These are phyloP conservation scores for Candida methanosorbosa DNA, from an alignment of 805 yeast genomes.

Conservation along the genomic window DNA sequence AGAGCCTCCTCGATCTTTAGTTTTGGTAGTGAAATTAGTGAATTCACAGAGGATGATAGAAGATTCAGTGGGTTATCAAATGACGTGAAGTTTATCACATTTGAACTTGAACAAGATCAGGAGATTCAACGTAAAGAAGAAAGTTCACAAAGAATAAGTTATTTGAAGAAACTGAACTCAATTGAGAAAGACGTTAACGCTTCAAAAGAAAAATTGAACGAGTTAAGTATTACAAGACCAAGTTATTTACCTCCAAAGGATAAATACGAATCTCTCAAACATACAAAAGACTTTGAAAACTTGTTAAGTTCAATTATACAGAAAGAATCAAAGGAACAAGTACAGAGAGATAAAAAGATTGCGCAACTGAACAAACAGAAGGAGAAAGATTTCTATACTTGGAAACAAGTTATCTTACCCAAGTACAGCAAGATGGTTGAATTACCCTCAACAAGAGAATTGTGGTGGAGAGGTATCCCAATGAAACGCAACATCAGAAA, in stretches of 20 bases:
- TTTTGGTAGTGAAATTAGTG: constrained; percentile 13
- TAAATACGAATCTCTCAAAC: constrained; percentile 41
- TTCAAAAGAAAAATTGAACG: constrained; percentile 11
- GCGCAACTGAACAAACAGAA: constrained; percentile 25
- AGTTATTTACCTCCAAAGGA: constrained; percentile 60
- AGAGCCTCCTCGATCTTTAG: constrained; percentile 40
- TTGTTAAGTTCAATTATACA: constrained; percentile 33
- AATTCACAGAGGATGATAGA: constrained; percentile 14
- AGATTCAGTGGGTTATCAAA: constrained; percentile 17
- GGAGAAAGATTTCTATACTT: constrained; percentile 28
- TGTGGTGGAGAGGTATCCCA: constrained; percentile 59
- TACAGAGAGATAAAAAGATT: constrained; percentile 22
- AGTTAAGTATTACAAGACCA: constrained; percentile 49
- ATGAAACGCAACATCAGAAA: constrained; percentile 28
- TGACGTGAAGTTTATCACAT: constrained; percentile 27
- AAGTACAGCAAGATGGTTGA: constrained; percentile 25
- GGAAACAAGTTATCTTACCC: constrained; percentile 33
- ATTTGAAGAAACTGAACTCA: constrained; percentile 4
- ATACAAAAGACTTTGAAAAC: constrained; percentile 41
- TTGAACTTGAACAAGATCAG: constrained; percentile 21
- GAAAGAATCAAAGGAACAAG: constrained; percentile 27
- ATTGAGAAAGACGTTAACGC: neutral
- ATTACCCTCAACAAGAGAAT: constrained; percentile 34
- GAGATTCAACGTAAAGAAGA: constrained; percentile 26
- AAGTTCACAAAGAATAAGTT: constrained; percentile 24